Evolutionary conservation across 164 flowering plant genomes (phyloP).

Genomic region (Warburgia ugandensis): DNA sequence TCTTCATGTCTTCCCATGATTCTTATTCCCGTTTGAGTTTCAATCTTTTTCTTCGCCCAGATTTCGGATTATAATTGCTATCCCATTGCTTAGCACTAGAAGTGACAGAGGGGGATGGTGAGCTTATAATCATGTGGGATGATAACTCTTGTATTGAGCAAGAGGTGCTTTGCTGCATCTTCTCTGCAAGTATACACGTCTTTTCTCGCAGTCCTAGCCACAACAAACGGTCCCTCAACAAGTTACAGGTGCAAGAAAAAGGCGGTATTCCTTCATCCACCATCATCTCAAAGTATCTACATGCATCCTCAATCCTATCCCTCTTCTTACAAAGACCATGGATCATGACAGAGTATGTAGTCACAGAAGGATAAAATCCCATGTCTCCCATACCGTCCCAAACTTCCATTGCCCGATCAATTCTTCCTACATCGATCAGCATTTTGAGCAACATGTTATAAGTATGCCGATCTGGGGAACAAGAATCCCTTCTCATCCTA

Average conservation of each 20-base stretch:
- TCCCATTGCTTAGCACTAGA: too few relatives aligned
- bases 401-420: constrained; percentile 51
- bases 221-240: constrained; percentile 53
- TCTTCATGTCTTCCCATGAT: too few relatives aligned
- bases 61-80: too few relatives aligned
- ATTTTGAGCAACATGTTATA: constrained; percentile 81
- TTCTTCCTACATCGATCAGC: constrained; percentile 65
- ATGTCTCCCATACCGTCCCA: constrained; percentile 63
- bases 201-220: constrained; percentile 39
- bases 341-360: constrained; percentile 81
- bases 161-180: constrained; percentile 69
- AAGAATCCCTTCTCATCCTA: constrained; percentile 51
- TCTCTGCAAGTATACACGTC: constrained; percentile 46
- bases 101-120: not conserved
- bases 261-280: constrained; percentile 95
- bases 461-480: constrained; percentile 65
- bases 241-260: constrained; percentile 52
- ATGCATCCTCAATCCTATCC: constrained; percentile 76
- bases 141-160: constrained; percentile 58
- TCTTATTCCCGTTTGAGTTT: too few relatives aligned
- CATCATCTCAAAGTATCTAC: constrained; percentile 78
- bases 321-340: constrained; percentile 81
- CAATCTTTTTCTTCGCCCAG: too few relatives aligned
- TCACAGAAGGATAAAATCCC: constrained; percentile 70
- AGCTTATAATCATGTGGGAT: constrained; percentile 33